Base-by-base conservation (phyloP, 2,329 filamentous ascomycete genomes). In the Lanzia echinophila region DNA sequence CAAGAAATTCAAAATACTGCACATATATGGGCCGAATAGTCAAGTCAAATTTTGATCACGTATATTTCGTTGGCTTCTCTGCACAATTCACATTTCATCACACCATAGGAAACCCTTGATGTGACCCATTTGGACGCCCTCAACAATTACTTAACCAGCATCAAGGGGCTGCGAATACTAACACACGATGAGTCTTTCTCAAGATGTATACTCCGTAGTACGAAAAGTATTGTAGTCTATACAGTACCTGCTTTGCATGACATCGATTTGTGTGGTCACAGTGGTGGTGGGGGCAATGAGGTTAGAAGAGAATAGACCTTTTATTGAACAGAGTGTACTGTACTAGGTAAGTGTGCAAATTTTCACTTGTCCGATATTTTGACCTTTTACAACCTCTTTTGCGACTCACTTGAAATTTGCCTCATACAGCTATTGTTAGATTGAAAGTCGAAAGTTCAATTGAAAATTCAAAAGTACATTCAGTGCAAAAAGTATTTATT, bases 131-230 rank as follows among this genome's bases (percentile, higher is more conserved):
- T 47, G 28, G 24, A 28, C 20, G 22, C 13, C 12, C 41, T 22
- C 50, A 47, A 17, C n/a, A 13, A 41, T 19, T 47, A 24, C 43
- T n/a, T 36, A 47, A 47, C 33, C 34, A 47, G 34, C 11, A 20
- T 47, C 24, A 47, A 47, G 33, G 17, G 32, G 43, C 20, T 17
- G 38, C n/a, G n/a, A 20, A 28, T 17, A 19, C 28, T 17, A 53
- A 47, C 50, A 47, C 43, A 42, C 43, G 33, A 53, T 47, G 50
- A 53, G 34, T 53, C 43, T 39, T 36, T 38, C 32, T 38, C 42
- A 32, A 10, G 42, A n/a, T 19, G 38, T 6, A 7, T 19, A 15
- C 15, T n/a, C 19, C 19, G 15, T 38, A n/a, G n/a, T 17, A n/a
- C 38, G 38, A 28, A 28, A 28, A 28, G 38, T 19, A 20, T n/a